phyloP scores from a whole-genome alignment of 2,329 filamentous ascomycete species.

The Trichoderma brevicompactum region DNA sequence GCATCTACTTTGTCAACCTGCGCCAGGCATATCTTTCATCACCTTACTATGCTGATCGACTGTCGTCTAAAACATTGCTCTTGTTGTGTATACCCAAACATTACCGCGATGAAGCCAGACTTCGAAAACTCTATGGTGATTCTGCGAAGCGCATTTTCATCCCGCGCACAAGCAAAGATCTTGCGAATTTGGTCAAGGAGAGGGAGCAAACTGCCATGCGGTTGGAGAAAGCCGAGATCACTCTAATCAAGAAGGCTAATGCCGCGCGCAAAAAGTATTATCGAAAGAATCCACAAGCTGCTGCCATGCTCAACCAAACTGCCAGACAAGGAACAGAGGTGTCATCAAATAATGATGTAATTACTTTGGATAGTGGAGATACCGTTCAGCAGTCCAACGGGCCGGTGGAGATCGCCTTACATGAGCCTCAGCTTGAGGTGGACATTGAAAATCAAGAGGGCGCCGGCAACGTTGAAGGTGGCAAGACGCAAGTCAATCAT shows the following conservation, averaged over 20 bases:
- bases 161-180: slow-evolving; percentile 72
- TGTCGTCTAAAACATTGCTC: slow-evolving; percentile 88
- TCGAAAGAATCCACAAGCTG: slow-evolving; percentile 14
- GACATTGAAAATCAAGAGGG: not conserved
- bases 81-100: slow-evolving; percentile 81
- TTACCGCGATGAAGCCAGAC: slow-evolving; percentile 76
- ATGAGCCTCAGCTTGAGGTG: slow-evolving; percentile 18
- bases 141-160: slow-evolving; percentile 86
- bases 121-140: slow-evolving; percentile 80
- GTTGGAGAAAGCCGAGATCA: slow-evolving; percentile 84
- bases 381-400: not conserved
- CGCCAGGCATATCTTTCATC: slow-evolving; percentile 91
- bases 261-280: slow-evolving; percentile 65
- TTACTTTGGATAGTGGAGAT: slow-evolving; percentile 6
- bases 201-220: slow-evolving; percentile 79
- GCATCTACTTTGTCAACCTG: slow-evolving; percentile 89
- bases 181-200: slow-evolving; percentile 80
- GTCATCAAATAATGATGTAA: not conserved
- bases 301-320: not conserved
- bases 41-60: slow-evolving; percentile 78
- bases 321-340: not conserved
- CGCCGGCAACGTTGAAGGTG: not conserved
- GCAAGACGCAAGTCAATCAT: not conserved
- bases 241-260: slow-evolving; percentile 80
- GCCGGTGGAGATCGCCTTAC: slow-evolving; percentile 27